Evolutionary conservation across 2,329 filamentous ascomycete genomes (phyloP).

Genomic region (Pseudogymnoascus sp.): DNA sequence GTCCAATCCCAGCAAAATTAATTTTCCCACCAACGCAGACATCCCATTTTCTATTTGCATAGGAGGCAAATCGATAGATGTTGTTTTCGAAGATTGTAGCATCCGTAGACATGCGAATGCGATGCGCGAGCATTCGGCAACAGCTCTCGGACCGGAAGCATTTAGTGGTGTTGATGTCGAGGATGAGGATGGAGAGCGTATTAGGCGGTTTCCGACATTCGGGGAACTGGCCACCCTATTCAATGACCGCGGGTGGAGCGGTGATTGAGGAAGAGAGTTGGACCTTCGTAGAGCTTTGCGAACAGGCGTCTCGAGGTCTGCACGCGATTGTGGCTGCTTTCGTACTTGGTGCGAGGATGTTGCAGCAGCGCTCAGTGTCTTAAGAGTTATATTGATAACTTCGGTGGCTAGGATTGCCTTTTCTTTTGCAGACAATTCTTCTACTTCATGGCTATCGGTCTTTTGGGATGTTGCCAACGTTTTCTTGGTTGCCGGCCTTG

Average conservation of each 20-base stretch:
- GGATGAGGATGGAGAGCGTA: conserved; percentile 33
- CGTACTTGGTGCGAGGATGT: conserved; percentile 36
- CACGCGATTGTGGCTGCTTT: conserved; percentile 26
- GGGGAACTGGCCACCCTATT: conserved; percentile 56
- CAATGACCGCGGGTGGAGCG: conserved; percentile 52
- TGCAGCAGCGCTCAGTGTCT: conserved; percentile 58
- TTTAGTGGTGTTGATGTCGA: conserved; percentile 14
- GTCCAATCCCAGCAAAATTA: conserved; percentile 57
- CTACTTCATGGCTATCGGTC: conserved; percentile 12
- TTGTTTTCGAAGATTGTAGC: conserved; percentile 43
- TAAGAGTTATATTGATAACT: conserved; percentile 63
- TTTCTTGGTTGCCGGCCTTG: conserved; percentile 29
- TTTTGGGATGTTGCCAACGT: conserved; percentile 19
- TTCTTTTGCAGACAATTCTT: conserved; percentile 48
- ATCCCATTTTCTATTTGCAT: conserved; percentile 68
- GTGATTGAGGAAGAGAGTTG: conserved; percentile 51
- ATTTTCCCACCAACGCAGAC: conserved; percentile 59
- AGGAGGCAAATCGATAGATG: conserved; percentile 48
- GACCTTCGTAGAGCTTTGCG: conserved; percentile 45
- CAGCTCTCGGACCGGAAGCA: conserved; percentile 29
- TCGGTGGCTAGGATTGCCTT: conserved; percentile 63
- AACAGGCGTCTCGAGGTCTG: conserved; percentile 31
- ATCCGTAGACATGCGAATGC: conserved; percentile 60
- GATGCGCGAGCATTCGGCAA: conserved; percentile 56
- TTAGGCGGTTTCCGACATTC: conserved; percentile 38